phyloP scores from a whole-genome alignment of 2,329 filamentous ascomycete genomes.

The Coleophoma crateriformis region DNA sequence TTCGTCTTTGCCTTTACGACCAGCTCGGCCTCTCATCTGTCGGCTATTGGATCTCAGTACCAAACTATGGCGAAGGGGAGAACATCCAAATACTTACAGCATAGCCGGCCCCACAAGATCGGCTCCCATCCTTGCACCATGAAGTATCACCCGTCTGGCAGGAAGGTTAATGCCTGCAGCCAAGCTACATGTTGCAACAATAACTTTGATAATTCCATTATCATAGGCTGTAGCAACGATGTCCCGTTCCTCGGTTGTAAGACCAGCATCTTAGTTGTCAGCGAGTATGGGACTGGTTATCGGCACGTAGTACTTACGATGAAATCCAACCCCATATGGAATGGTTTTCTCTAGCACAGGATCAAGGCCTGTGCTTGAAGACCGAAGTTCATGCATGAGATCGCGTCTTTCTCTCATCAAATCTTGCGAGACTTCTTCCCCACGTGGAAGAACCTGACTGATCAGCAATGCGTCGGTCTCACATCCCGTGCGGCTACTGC shows the following conservation, averaged over 20 bases:
- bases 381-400: constrained; percentile 60
- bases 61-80: not conserved
- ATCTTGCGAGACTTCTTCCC: constrained; percentile 33
- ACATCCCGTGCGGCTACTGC: constrained; percentile 61
- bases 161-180: constrained; percentile 79
- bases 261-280: constrained; percentile 44
- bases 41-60: constrained; percentile 35
- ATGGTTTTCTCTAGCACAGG: constrained; percentile 59
- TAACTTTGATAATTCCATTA: constrained; percentile 58
- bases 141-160: constrained; percentile 68
- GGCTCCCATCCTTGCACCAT: constrained; percentile 70
- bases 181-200: constrained; percentile 72
- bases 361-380: constrained; percentile 61
- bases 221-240: constrained; percentile 69
- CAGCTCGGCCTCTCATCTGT: constrained; percentile 75
- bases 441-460: constrained; percentile 56
- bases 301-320: constrained; percentile 45
- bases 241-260: constrained; percentile 72
- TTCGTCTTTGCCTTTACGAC: constrained; percentile 73
- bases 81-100: constrained; percentile 38
- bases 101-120: constrained; percentile 74
- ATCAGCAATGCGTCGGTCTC: constrained; percentile 66
- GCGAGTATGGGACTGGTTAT: not conserved
- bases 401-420: constrained; percentile 50
- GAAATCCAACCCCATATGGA: constrained; percentile 65